Base-by-base conservation (phyloP, 1,284 basidiomycete genomes). In the Exobasidium rhododendri region DNA sequence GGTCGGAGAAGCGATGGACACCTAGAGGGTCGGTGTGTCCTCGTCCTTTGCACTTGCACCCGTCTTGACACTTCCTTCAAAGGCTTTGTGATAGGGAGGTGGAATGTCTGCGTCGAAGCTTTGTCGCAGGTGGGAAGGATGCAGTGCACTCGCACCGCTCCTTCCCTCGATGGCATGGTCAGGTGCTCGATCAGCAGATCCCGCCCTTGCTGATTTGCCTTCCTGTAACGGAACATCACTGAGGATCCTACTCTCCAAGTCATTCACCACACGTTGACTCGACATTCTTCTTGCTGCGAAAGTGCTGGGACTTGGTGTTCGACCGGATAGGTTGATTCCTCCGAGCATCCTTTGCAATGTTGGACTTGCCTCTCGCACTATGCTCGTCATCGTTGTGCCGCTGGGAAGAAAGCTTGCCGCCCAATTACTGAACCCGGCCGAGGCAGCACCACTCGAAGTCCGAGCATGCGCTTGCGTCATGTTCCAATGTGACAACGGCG, bases 261-360 rank as follows among this genome's bases (percentile, higher is more conserved):
- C 35, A 40, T 40, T 17, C 7, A 40, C 35, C 7, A 40, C 17
- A 10, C 35, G 35, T n/a, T n/a, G n/a, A 40, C 17, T 40, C 35
- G 17, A 10, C 7, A 10, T 7, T 17, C 10, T 10, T 40, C 35
- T 40, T 40, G 35, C 35, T 40, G 35, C 3, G 24, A 50, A 50
- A 4, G 26, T 20, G 24, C 47, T 50, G 13, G 52, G 52, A 44
- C 52, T 55, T 44, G 52, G 52, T 20, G 52, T 55, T 20, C 52
- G 52, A 14, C 24, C 52, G 22, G 20, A 20, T 20, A 44, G 22
- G 29, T 29, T 44, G 20, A 55, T 29, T 6, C 22, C 29, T 5
- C 32, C 52, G 29, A 14, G 24, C 52, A 55, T 55, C n/a, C 28
- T 44, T 55, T 55, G 52, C 3, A 55, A 22, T 31, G 52, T 22